A percentile compares a stretch with the other conserved stretches of the same genome.
These are phyloP conservation scores for Pseudocercospora eumusae DNA, from an alignment of 2,329 filamentous ascomycete species.

Conservation along the genomic window DNA sequence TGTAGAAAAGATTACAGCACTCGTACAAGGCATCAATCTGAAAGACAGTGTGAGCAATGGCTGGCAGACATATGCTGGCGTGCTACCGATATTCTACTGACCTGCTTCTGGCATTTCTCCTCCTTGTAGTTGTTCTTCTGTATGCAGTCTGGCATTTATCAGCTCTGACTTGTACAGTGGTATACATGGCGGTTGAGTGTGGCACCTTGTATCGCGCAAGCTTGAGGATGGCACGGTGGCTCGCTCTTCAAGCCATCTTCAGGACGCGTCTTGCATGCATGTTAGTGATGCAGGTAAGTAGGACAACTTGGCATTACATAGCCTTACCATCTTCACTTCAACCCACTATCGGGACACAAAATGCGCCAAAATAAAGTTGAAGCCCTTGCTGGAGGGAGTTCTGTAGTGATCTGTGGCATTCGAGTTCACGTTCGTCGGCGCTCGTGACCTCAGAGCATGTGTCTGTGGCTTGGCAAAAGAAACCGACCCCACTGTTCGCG, in stretches of 20 bases:
- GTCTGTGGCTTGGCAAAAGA: background rate
- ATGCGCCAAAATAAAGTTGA: background rate
- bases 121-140: constrained; percentile 83
- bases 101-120: constrained; percentile 69
- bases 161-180: background rate
- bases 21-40: constrained; percentile 86
- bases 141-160: constrained; percentile 58
- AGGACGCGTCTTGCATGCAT: constrained; percentile 36
- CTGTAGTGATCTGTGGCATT: constrained; percentile 3
- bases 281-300: background rate
- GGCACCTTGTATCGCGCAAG: constrained; percentile 87
- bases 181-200: background rate
- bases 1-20: constrained; percentile 89
- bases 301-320: background rate
- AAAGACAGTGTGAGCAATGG: constrained; percentile 30
- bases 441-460: constrained; percentile 7
- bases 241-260: constrained; percentile 72
- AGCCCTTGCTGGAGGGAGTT: background rate
- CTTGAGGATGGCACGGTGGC: constrained; percentile 82
- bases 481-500: constrained; percentile 8
- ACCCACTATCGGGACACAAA: background rate
- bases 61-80: background rate
- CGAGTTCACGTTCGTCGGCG: background rate
- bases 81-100: constrained; percentile 32
- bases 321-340: constrained; percentile 2